A percentile compares a stretch with the other conserved stretches of the same genome.
These are phyloP conservation scores for Baorangia bicolor DNA, from an alignment of 768 basidiomycete genomes.

Conservation along the genomic window DNA sequence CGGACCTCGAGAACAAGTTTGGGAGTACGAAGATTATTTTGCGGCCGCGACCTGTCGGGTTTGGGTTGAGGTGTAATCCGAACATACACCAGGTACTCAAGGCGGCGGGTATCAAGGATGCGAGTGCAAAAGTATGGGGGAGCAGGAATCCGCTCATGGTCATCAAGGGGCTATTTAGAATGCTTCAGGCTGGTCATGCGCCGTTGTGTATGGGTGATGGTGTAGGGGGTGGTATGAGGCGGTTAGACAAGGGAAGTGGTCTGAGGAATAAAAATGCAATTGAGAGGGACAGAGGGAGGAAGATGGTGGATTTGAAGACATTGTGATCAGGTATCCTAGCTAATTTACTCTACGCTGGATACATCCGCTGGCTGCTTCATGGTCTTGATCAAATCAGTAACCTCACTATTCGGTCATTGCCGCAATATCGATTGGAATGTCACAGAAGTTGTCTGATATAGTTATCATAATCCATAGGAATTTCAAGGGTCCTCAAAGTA, in stretches of 20 bases:
- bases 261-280: conserved; percentile 66
- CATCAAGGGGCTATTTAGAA: conserved; percentile 78
- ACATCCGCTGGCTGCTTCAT: too few relatives aligned
- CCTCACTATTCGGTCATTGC: too few relatives aligned
- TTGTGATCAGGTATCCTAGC: conserved; percentile 25
- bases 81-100: conserved; percentile 86
- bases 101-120: conserved; percentile 93
- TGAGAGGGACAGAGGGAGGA: conserved; percentile 82
- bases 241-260: conserved; percentile 70
- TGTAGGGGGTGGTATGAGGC: conserved; percentile 66
- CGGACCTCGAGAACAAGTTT: conserved; percentile 84
- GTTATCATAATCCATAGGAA: too few relatives aligned
- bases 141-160: conserved; percentile 76
- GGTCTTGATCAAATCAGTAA: too few relatives aligned
- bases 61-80: conserved; percentile 89
- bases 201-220: too few relatives aligned
- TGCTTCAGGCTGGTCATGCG: conserved; percentile 85
- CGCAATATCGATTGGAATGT: too few relatives aligned
- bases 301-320: conserved; percentile 63
- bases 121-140: conserved; percentile 94
- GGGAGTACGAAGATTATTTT: conserved; percentile 87
- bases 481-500: too few relatives aligned
- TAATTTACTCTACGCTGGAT: background rate
- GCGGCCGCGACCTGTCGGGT: conserved; percentile 83
- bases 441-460: too few relatives aligned